Conservation (phyloP, 2,329 filamentous ascomycete genomes). For the Venturia asperata region DNA sequence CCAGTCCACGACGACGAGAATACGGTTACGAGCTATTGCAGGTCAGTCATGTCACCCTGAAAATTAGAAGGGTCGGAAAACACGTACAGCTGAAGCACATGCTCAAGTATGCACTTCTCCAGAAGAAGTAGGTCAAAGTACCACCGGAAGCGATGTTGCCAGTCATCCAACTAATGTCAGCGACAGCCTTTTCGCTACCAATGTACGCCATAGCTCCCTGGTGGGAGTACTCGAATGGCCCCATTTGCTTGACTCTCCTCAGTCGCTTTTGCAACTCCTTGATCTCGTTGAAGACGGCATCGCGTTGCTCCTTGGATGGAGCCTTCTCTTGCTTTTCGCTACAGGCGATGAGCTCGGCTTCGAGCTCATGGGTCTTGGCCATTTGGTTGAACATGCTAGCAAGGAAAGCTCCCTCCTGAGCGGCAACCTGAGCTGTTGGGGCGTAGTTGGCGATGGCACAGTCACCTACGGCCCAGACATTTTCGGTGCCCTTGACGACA, state of each 20-base stretch:
- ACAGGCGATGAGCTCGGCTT: constrained; percentile 65
- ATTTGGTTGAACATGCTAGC: constrained; percentile 97
- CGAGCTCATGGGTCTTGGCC: constrained; percentile 84
- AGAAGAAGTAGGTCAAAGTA: constrained; percentile 94
- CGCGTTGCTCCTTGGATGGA: constrained; percentile 56
- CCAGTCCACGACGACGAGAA: constrained; percentile 92
- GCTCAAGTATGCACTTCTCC: constrained; percentile 94
- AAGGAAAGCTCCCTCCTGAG: constrained; percentile 92
- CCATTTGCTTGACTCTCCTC: constrained; percentile 84
- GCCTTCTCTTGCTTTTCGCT: constrained; percentile 54
- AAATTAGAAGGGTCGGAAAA: constrained; percentile 6
- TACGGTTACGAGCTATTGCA: constrained; percentile 73
- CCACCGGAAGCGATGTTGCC: constrained; percentile 93
- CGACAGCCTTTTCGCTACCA: constrained; percentile 94
- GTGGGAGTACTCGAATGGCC: constrained; percentile 97
- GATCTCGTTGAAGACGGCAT: constrained; percentile 64
- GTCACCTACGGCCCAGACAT: constrained; percentile 97
- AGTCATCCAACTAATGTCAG: constrained; percentile 94
- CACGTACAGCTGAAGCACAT: constrained; percentile 99
- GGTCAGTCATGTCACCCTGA: constrained; percentile 22
- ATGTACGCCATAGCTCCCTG: constrained; percentile 97
- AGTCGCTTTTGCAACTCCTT: constrained; percentile 80
- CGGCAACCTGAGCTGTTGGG: constrained; percentile 91
- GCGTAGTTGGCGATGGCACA: constrained; percentile 97
- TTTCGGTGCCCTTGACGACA: constrained; percentile 91